Base-by-base conservation (phyloP, 164 flowering plant species). In the Buxus sempervirens region DNA sequence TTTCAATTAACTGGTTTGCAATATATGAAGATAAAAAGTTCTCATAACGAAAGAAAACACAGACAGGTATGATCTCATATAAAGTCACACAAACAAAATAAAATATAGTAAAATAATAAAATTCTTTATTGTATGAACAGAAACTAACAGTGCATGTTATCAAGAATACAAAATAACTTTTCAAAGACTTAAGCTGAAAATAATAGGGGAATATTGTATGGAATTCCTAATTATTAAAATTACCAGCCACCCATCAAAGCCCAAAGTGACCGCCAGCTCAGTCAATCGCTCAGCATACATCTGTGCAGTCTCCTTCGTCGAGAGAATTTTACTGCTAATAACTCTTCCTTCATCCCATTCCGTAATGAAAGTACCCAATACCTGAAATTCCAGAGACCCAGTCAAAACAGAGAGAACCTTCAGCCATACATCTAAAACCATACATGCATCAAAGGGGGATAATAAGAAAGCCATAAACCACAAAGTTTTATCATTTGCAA, bases 241-340 rank as follows among this genome's bases (percentile, higher is more conserved):
- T 87, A 94, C 98, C 97, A 94, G 86, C 97, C 98, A 94, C 4
- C 98, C 98, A 81, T 94, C 98, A 75, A 91, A 94, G 38, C 93
- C 96, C 68, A 94, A 72, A 48, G 82, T 81, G 74, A 70, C 80
- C 48, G 98, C 96, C 71, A 94, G 90, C 77, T 94, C 91, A 45
- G 85, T 63, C 78, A 94, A 77, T 32, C 88, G 83, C 65, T 88
- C 96, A 25, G 98, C 98, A 78, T 88, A 91, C 87, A 77, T 75
- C 18, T 70, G 81, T 74, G 93, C 86, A 60, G 93, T 88, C 72
- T 84, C 89, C 78, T 81, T 84, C 24, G 96, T 80, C 6, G 82
- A 68, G 10, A 94, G 80, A 73, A 94, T 61, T 49, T 57, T 60
- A 58, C 83, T 72, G 41, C 84, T 72, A 62, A 72, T 72, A 41